These are phyloP conservation scores for Aspergillus ibericus DNA, from an alignment of 2,329 filamentous ascomycete genomes.

Conservation along the genomic window DNA sequence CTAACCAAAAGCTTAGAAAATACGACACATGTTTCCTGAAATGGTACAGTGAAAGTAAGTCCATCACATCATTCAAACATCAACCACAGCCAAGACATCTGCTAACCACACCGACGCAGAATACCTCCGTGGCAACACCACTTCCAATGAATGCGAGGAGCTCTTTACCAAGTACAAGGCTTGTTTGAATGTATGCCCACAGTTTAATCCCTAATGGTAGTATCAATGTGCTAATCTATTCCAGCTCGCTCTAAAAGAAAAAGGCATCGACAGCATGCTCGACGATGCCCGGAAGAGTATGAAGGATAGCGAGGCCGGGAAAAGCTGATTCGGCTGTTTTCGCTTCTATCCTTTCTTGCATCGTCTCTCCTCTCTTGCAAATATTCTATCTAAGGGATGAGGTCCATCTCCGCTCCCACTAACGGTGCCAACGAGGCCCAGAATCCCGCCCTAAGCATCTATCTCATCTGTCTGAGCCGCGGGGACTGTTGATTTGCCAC, in stretches of 20 bases:
- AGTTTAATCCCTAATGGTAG: no score
- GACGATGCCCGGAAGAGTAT: slow-evolving; percentile 88
- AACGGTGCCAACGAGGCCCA: not conserved
- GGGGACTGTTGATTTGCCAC: not conserved
- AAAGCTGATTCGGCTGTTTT: slow-evolving; percentile 12
- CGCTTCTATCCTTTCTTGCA: no score
- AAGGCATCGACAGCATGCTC: slow-evolving; percentile 89
- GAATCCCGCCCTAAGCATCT: not conserved
- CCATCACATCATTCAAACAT: not conserved
- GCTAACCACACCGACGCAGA: slow-evolving; percentile 54
- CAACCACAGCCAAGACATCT: not conserved
- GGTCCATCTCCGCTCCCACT: not conserved
- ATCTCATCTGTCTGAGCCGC: not conserved
- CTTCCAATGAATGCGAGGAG: slow-evolving; percentile 79
- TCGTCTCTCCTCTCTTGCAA: not conserved
- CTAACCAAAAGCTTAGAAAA: slow-evolving; percentile 57
- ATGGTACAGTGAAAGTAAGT: slow-evolving; percentile 96
- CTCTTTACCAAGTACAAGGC: slow-evolving; percentile 87
- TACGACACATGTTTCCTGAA: slow-evolving; percentile 98
- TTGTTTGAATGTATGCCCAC: slow-evolving; percentile 71
- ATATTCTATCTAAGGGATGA: not conserved
- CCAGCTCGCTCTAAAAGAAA: slow-evolving; percentile 80
- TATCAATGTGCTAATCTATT: not conserved
- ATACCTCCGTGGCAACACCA: slow-evolving; percentile 82
- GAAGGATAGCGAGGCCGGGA: slow-evolving; percentile 74